Base-by-base conservation (phyloP, 805 yeast genomes). In the Suhomyces sp. region DNA sequence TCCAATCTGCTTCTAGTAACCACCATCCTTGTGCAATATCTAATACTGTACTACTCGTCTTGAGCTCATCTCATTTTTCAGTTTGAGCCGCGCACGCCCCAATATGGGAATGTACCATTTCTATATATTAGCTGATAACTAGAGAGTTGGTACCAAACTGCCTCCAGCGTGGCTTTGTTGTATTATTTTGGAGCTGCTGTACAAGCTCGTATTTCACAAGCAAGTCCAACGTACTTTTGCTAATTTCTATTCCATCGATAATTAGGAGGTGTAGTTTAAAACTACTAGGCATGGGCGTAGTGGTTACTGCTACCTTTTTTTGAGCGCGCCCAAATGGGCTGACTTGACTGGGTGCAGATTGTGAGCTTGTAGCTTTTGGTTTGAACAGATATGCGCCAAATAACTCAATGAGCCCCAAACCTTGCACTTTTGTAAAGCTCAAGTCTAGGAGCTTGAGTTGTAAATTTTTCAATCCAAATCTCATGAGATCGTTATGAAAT, bases 351-450 rank as follows among this genome's bases (percentile, higher is more conserved):
- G 24, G 42, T 13, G 19, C 10, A 13, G 46, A 42, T 12, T 12
- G 33, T 5, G n/a, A 10, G 12, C 4, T 13, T 42, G 29, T 23
- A 13, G 10, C 4, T 13, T 42, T 42, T 8, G 54, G 56, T 38
- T 9, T 38, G 24, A 19, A 38, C 42, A 19, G 42, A 45, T 47
- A 45, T 4, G 52, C 54, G 15, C 54, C 52, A 33, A 73, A 63
- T 12, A 74, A 57, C 42, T 63, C 65, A 50, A 75, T 65, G 9
- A 75, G 57, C 1, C 77, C 77, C n/a, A 69, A 66, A 1, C 80
- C 80, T 48, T 68, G 72, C 2, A 75, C 60, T 47, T 54, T 60
- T 49, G 73, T 67, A 46, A 70, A 73, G 50, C 78, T 72, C n/a
- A 75, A 51, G 54, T 75, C 79, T 15, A 74, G 52, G 2, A 57